Evolutionary conservation across 2,329 filamentous ascomycete genomes (phyloP), one percentile per base, ranked within the genome.

Genomic region (Nemania serpens): DNA sequence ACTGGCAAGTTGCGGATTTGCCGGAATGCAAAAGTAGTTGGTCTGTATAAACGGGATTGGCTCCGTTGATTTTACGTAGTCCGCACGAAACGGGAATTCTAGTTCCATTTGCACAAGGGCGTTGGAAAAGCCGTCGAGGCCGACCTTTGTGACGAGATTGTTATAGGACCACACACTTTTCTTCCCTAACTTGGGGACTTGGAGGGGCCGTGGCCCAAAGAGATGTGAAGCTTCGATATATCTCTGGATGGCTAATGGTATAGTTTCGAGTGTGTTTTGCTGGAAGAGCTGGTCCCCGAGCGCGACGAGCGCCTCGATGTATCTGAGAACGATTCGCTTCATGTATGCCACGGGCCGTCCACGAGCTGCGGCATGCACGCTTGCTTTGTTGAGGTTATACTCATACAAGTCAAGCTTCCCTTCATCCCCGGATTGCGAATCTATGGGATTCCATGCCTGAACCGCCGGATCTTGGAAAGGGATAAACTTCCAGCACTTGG

Each of bases 181-280:
- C 36, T 50, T 57, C 12, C 36, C 55, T 5, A 45, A 5, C 12
- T 39, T 18, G 5, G 55, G 46, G 12, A 41, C 18, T 6, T 11
- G 13, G 1, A 45, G 17, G 3, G 47, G 39, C 29, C 4, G 20
- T 9, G 50, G 57, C 4, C 57, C 57, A n/a, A 55, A 55, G 11
- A 59, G 13, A 11, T 59, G 50, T 7, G 50, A 34, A n/a, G 57
- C 57, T 37, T 59, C 49, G 45, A 47, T 37, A 22, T 59, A 59
- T 33, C 50, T 36, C 34, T 59, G 57, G 5, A 59, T 39, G 1
- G 57, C 57, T 3, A 59, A 36, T 10, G 50, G 50, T 20, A 55
- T 18, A 1, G 20, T 48, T 33, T 59, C 57, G 15, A 55, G 42
- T 10, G 43, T 54, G 18, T 55, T 53, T 9, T 49, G 57, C 11